phyloP scores from a whole-genome alignment of 2,329 filamentous ascomycete genomes.

The Botrytis deweyae region DNA sequence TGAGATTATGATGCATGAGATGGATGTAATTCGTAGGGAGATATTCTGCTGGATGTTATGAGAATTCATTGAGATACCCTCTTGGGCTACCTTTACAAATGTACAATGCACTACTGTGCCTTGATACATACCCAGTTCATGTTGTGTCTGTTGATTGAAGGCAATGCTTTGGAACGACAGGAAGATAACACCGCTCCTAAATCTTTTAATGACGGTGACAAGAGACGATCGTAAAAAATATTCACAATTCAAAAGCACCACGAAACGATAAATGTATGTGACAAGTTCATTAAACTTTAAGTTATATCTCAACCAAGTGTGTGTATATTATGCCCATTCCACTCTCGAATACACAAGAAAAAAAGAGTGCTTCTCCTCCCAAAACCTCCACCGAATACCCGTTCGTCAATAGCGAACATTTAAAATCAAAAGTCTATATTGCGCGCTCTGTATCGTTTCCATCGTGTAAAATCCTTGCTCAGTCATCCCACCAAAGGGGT shows the following conservation, averaged over 20 bases:
- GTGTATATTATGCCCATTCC: conserved; percentile 11
- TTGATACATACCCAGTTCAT: background rate
- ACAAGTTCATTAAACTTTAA: conserved; percentile 19
- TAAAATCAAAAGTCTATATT: conserved; percentile 15
- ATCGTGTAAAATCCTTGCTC: conserved; percentile 13
- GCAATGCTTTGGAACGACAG: background rate
- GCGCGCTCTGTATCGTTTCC: conserved; percentile 16
- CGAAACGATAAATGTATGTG: background rate
- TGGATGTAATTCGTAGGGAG: background rate
- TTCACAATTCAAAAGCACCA: background rate
- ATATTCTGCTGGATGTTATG: background rate
- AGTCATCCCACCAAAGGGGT: conserved; percentile 10
- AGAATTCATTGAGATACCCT: background rate
- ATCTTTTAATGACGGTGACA: too few species aligned
- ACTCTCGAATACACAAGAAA: conserved; percentile 11
- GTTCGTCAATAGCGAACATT: background rate
- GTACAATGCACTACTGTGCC: background rate
- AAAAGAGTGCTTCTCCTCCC: background rate
- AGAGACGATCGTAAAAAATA: background rate
- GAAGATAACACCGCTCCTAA: background rate
- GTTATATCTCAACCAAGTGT: conserved; percentile 6
- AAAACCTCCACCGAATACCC: background rate
- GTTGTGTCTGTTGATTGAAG: background rate
- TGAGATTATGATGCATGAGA: background rate
- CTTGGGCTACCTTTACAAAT: background rate